A percentile compares a stretch with the other conserved stretches of the same genome.
These are phyloP conservation scores for Pleurotus djamor DNA, from an alignment of 768 basidiomycete species.

Conservation along the genomic window DNA sequence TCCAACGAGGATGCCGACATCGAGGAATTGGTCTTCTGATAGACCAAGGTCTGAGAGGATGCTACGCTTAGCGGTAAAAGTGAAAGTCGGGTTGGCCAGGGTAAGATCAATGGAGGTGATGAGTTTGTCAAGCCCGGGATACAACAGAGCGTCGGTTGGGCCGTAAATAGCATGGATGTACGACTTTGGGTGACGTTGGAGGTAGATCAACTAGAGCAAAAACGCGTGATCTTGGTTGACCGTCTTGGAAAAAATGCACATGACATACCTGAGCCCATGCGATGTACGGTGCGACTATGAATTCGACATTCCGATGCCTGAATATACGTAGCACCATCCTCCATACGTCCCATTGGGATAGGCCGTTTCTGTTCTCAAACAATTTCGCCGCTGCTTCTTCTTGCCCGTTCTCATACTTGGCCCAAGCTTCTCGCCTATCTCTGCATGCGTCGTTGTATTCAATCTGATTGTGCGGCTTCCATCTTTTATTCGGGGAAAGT, in stretches of 20 bases:
- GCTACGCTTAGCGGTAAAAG: constrained; percentile 77
- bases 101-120: constrained; percentile 86
- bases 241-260: constrained; percentile 4
- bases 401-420: constrained; percentile 88
- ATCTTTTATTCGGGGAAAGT: constrained; percentile 72
- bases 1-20: constrained; percentile 89
- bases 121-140: constrained; percentile 84
- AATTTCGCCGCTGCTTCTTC: constrained; percentile 86
- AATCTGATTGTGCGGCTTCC: constrained; percentile 54
- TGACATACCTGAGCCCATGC: constrained; percentile 90
- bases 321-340: constrained; percentile 90
- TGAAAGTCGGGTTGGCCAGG: constrained; percentile 68
- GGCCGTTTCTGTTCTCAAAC: constrained; percentile 72
- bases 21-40: constrained; percentile 89
- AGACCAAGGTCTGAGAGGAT: constrained; percentile 61
- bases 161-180: constrained; percentile 96
- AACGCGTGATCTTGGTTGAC: not conserved
- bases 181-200: constrained; percentile 88
- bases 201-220: constrained; percentile 77
- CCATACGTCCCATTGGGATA: constrained; percentile 92
- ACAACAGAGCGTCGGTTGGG: constrained; percentile 86
- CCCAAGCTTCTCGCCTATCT: constrained; percentile 85
- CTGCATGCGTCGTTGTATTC: constrained; percentile 69
- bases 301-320: constrained; percentile 93
- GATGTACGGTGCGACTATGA: constrained; percentile 92